phyloP scores from a whole-genome alignment of 2,329 filamentous ascomycete species.

The Colletotrichum australisinense region DNA sequence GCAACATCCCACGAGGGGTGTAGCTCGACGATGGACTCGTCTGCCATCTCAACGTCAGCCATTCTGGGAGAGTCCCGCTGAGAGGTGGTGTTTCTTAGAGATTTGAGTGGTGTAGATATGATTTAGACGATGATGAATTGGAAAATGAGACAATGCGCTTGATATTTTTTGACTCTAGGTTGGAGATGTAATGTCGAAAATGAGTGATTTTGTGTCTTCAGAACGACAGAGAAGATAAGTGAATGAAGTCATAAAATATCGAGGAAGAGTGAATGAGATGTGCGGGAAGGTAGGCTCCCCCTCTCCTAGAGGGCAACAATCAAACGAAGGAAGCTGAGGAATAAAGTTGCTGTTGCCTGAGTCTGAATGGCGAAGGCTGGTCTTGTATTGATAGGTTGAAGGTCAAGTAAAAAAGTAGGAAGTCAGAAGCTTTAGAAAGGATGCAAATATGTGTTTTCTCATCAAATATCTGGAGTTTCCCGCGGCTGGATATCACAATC shows the following conservation, averaged over 20 bases:
- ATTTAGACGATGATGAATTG: too few species aligned
- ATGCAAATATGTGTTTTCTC: background rate
- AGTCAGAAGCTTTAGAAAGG: background rate
- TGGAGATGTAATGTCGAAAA: background rate
- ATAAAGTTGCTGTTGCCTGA: background rate
- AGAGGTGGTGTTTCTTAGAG: background rate
- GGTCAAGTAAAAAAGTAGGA: too few species aligned
- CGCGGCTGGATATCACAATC: background rate
- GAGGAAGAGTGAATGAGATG: background rate
- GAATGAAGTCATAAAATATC: background rate
- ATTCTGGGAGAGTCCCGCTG: background rate
- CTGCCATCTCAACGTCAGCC: background rate
- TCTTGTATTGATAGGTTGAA: background rate
- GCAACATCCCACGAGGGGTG: conserved; percentile 1
- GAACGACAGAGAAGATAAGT: background rate
- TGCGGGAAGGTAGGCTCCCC: background rate
- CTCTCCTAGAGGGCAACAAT: background rate
- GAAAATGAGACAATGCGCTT: background rate
- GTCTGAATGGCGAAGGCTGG: background rate
- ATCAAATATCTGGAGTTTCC: background rate
- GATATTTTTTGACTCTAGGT: background rate
- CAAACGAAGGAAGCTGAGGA: background rate
- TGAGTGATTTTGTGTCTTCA: background rate
- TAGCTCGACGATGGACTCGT: background rate
- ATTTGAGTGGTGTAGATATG: background rate